Conservation (phyloP, 345 rosid genomes). For the Salix brachista region DNA sequence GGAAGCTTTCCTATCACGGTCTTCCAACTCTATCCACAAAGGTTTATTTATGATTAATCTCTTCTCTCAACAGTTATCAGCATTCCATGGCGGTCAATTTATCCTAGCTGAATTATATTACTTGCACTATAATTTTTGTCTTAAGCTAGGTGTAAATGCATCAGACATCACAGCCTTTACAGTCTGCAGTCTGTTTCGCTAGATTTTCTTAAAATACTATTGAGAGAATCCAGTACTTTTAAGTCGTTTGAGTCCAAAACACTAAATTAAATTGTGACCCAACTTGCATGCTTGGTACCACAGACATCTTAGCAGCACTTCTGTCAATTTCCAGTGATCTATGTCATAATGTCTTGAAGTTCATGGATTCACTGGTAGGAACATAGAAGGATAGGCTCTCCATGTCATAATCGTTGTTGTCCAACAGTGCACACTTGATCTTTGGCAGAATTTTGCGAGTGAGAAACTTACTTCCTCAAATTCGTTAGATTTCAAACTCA, state of each 20-base stretch:
- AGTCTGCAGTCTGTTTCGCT: neutral
- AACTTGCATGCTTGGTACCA: neutral
- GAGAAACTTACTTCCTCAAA: neutral
- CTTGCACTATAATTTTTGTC: neutral
- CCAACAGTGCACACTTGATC: neutral
- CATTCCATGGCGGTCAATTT: neutral
- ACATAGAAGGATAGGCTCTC: neutral
- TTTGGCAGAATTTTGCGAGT: neutral
- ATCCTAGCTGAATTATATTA: neutral
- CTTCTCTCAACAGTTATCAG: neutral
- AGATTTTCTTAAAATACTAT: neutral
- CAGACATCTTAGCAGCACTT: neutral
- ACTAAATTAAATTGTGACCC: neutral
- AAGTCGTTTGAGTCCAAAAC: neutral
- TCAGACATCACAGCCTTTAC: neutral
- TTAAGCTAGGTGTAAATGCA: neutral
- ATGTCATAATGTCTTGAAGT: neutral
- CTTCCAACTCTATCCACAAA: conserved; percentile 57
- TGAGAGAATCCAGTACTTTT: neutral
- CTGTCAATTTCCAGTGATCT: neutral
- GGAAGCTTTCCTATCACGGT: conserved; percentile 38
- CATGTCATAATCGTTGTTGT: neutral
- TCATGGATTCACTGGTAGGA: neutral
- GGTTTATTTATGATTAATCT: conserved; percentile 29
- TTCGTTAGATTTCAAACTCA: neutral